Conservation (phyloP, 805 yeast species). For the Citeromyces matritensis region DNA sequence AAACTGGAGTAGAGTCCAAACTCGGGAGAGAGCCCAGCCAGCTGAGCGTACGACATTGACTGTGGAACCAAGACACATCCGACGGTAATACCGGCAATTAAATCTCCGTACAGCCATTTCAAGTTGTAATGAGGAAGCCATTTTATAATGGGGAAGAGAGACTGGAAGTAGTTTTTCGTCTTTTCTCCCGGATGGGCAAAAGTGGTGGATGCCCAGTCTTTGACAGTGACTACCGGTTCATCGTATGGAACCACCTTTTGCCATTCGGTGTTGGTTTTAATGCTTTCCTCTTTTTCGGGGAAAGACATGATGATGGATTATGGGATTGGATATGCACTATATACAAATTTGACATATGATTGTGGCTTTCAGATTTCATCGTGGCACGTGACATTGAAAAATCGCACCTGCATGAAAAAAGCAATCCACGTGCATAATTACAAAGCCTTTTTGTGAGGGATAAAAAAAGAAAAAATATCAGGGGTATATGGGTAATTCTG, state of each 20-base stretch:
- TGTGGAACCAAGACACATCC: constrained; percentile 92
- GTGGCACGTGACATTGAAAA: no score
- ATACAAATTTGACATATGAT: no score
- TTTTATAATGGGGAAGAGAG: constrained; percentile 64
- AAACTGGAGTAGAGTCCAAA: constrained; percentile 87
- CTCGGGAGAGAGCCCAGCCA: constrained; percentile 71
- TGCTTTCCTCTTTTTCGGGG: no score
- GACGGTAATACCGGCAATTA: constrained; percentile 87
- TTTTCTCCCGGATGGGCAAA: constrained; percentile 22
- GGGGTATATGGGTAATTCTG: no score
- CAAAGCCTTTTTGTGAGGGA: no score
- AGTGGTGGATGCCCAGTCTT: constrained; percentile 12
- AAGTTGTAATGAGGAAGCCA: constrained; percentile 81
- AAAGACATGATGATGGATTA: no score
- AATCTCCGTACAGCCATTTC: constrained; percentile 67
- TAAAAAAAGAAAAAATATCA: no score
- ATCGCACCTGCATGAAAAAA: no score
- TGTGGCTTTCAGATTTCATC: no score
- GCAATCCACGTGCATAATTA: no score
- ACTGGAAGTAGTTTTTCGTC: constrained; percentile 31
- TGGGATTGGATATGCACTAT: no score
- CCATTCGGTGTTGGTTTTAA: no score
- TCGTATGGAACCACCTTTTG: constrained; percentile 4
- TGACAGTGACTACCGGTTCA: constrained; percentile 10
- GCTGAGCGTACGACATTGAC: constrained; percentile 85